A percentile compares a stretch with the other conserved stretches of the same genome.
Conservation (phyloP, 208 protist species). For the Acanthamoeba culbertsoni region DNA sequence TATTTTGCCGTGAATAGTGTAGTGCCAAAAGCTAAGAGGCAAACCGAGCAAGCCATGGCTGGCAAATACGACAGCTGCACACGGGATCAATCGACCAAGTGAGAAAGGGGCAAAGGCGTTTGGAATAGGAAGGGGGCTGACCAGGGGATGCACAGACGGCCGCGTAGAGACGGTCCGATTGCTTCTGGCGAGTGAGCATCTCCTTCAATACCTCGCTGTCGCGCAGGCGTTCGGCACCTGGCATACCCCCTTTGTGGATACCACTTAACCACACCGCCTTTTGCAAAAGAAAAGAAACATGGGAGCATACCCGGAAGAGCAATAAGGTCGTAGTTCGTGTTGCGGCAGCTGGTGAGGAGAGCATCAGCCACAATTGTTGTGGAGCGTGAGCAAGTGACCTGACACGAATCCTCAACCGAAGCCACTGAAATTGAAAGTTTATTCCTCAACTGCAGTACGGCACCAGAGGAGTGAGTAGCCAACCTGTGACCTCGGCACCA, state of each 20-base stretch:
- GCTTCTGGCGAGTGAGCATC: neutral
- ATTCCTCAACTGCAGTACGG: too few species aligned
- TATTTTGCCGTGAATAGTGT: neutral
- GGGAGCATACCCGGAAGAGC: conserved; percentile 55
- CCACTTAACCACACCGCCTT: neutral
- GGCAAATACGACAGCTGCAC: neutral
- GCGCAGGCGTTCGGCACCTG: conserved; percentile 59
- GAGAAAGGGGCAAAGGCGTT: neutral
- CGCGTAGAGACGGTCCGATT: neutral
- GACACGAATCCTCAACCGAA: neutral
- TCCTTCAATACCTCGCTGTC: neutral
- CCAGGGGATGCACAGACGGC: conserved; percentile 30
- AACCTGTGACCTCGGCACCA: conserved; percentile 62
- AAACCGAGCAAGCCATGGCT: conserved; percentile 3
- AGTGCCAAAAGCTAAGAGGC: neutral
- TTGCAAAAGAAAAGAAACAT: neutral
- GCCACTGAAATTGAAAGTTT: too few species aligned
- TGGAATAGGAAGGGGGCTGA: neutral
- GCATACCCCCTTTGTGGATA: conserved; percentile 38
- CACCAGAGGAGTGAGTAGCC: neutral
- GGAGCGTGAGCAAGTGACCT: conserved; percentile 21
- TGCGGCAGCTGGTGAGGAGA: neutral
- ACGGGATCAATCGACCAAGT: neutral
- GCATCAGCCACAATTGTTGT: conserved; percentile 2
- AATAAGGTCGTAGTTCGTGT: conserved; percentile 59